phyloP scores from a whole-genome alignment of 2,329 filamentous ascomycete genomes.

The Trichoderma lentiforme region DNA sequence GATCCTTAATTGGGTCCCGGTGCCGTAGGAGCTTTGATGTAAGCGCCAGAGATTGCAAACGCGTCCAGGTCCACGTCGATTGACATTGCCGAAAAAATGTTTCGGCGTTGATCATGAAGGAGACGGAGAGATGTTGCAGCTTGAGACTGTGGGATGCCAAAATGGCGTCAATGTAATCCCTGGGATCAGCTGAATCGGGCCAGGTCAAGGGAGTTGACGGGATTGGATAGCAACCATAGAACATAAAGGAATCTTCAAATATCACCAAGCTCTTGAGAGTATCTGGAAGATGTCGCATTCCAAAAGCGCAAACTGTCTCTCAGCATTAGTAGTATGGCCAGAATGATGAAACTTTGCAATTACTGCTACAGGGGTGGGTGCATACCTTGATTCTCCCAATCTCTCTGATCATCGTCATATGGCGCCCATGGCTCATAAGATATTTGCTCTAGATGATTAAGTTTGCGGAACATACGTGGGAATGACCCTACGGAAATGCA shows the following conservation, averaged over 20 bases:
- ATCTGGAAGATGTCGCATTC: slow-evolving; percentile 23
- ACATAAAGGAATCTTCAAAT: slow-evolving; percentile 29
- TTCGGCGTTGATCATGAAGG: slow-evolving; percentile 29
- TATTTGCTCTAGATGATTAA: slow-evolving; percentile 30
- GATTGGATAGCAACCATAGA: neutral
- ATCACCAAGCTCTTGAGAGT: slow-evolving; percentile 26
- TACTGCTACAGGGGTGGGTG: slow-evolving; percentile 23
- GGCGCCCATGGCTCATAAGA: slow-evolving; percentile 35
- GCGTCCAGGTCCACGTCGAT: slow-evolving; percentile 23
- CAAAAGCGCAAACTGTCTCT: slow-evolving; percentile 3
- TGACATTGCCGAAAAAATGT: slow-evolving; percentile 24
- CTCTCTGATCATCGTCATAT: slow-evolving; percentile 20
- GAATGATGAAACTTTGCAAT: slow-evolving; percentile 7
- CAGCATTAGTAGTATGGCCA: slow-evolving; percentile 14
- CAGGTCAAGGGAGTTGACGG: too few relatives aligned
- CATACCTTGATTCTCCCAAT: slow-evolving; percentile 21
- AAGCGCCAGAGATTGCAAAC: slow-evolving; percentile 30
- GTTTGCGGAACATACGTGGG: slow-evolving; percentile 22
- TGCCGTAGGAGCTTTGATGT: slow-evolving; percentile 30
- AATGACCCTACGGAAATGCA: slow-evolving; percentile 21
- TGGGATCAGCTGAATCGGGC: neutral
- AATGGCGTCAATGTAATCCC: neutral
- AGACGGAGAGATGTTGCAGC: slow-evolving; percentile 28
- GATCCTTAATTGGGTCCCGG: slow-evolving; percentile 21
- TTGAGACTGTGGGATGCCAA: slow-evolving; percentile 22